Base-by-base conservation (phyloP, 192 early-diverging fungal genomes). In the Coemansia sp. region DNA sequence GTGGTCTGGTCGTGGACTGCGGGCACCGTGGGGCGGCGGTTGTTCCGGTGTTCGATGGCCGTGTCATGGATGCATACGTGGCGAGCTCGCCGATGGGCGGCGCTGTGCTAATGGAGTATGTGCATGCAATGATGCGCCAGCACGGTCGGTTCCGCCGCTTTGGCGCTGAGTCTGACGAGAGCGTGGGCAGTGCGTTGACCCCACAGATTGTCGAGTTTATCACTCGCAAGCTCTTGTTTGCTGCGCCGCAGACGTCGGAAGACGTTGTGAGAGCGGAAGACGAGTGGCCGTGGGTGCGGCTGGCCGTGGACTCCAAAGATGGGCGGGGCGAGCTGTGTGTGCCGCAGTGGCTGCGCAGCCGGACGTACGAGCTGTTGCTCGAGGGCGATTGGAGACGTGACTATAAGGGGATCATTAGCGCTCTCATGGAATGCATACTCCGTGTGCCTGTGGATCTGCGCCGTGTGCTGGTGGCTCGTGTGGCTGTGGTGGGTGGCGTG, bases 1-100 rank as follows among this genome's bases (percentile, higher is more conserved):
- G 86, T 5, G 95, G 95, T 1, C 73, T 97, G 56, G 93, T 97
- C 1, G 80, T 97, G 17, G 93, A 97, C 70, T 89, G 88, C 64
- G 95, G 93, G 0, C 83, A 92, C 61, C 68, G 92, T 15, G 86
- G 86, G 44, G 87, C 89, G 6, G 85, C 85, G 5, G 90, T 91
- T 3, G 60, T 91, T 44, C 93, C 93, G 28, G 93, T 96, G 3
- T 79, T 70, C 15, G 76, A 79, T 21, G 38, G 60, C 26, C 61
- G 76, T 17, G 61, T 58, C 14, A 21, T 79, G 50, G 24, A 17
- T 4, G 25, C 71, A 0, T 70, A 58, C 24, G 15, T 53, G 9
- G 37, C 24, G 1, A 36, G 47, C 4, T 61, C 71, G 12, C 56
- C 71, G 2, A 31, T 73, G 58, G 76, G 44, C 2, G 71, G 71